Evolutionary conservation across 495 filamentous ascomycete genomes (phyloP), one percentile per base, ranked within the genome.

Genomic region (Cercophora scortea): DNA sequence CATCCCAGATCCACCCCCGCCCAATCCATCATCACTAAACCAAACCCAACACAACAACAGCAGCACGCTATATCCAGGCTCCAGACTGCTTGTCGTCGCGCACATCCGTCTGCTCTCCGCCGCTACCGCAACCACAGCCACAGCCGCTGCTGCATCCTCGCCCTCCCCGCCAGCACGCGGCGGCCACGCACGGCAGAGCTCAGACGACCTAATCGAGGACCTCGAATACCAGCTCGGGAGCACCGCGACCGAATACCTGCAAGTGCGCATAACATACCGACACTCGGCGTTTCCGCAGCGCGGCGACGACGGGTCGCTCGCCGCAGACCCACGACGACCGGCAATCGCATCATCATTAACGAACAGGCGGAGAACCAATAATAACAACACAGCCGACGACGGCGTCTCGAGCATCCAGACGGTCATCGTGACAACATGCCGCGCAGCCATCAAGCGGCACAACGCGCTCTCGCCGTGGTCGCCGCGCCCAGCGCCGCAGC

Each of bases 191-290:
- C 65, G 62, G 42, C 65, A 62, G 55, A 68, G 56, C 42, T 71
- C 78, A 2, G 71, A 75, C 32, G 67, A 72, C 38, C 65, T 81
- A 11, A 75, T 81, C 2, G 67, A 75, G 32, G 73, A 78, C 46
- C 63, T 81, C 15, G 74, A 80, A 47, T 61, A 57, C 19, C 66
- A 76, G 38, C 63, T 81, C 4, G 75, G 76, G n/a, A 61, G 62
- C 36, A 59, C 60, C 8, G 51, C 51, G 42, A 66, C 57, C 1
- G 59, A 71, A 19, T 79, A 75, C 49, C 42, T 79, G n/a, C 67
- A 65, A n/a, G 64, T 79, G 16, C 61, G 67, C 15, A 38, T 81
- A 5, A 63, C 56, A 6, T 81, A 79, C 45, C 63, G 65, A 1
- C 75, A 80, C 55, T 77, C 78, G 0, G 76, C 62, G 2, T 79